A percentile compares a stretch with the other conserved stretches of the same genome.
Evolutionary conservation across 2,329 filamentous ascomycete genomes (phyloP).

Genomic region (Neophaeococcomyces mojaviensis): DNA sequence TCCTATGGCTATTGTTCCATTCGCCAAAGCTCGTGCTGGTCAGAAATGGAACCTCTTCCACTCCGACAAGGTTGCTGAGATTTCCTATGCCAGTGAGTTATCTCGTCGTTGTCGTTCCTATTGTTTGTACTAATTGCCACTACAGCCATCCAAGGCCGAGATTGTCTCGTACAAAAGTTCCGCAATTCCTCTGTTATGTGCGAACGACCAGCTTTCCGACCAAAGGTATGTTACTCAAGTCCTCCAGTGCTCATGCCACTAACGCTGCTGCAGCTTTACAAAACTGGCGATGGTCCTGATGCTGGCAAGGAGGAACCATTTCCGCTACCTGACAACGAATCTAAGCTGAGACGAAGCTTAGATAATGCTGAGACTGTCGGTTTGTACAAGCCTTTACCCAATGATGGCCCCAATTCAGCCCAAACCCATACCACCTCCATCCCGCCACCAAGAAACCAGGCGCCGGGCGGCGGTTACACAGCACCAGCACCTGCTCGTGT

Average conservation of each 20-base stretch:
- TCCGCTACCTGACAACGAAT: constrained; percentile 71
- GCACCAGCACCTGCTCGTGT: background rate
- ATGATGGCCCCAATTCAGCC: background rate
- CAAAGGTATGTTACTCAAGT: constrained; percentile 54
- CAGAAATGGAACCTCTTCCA: constrained; percentile 72
- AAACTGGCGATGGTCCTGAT: constrained; percentile 42
- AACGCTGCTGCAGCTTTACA: constrained; percentile 41
- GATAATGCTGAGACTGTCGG: constrained; percentile 82
- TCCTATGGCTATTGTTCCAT: constrained; percentile 31
- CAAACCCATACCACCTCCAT: background rate
- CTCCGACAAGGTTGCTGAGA: constrained; percentile 75
- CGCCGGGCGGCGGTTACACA: constrained; percentile 2
- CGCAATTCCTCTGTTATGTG: constrained; percentile 95
- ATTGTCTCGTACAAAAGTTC: constrained; percentile 89
- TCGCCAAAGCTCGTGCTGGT: constrained; percentile 62
- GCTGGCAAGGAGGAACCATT: constrained; percentile 69
- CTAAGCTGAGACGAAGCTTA: constrained; percentile 79
- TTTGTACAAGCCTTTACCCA: constrained; percentile 34
- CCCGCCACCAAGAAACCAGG: constrained; percentile 1
- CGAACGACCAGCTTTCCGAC: constrained; percentile 71
- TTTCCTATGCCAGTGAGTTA: constrained; percentile 85
- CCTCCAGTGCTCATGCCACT: background rate
- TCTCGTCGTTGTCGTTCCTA: background rate
- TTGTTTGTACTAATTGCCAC: constrained; percentile 8
- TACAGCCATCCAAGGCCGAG: constrained; percentile 79